Conservation (phyloP, 352 stramenopile species). For the Poterioochromonas sp. region DNA sequence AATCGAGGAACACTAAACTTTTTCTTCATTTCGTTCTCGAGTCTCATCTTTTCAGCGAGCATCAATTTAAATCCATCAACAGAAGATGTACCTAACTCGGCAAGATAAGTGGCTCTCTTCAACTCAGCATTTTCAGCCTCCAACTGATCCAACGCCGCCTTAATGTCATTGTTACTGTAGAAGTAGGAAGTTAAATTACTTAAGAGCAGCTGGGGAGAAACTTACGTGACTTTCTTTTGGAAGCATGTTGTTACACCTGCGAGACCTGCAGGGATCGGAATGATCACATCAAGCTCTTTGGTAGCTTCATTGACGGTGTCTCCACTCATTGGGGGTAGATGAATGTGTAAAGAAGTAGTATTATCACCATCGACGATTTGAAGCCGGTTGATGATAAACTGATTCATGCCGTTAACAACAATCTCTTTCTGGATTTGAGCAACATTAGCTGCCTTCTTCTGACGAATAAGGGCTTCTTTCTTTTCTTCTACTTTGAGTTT, state of each 20-base stretch:
- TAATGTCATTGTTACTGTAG: neutral
- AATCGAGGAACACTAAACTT: neutral
- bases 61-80: slow-evolving; percentile 10
- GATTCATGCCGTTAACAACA: neutral
- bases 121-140: neutral
- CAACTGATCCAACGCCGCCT: neutral
- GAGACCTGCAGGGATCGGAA: neutral
- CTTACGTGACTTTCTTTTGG: neutral
- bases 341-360: neutral
- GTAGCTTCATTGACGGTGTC: neutral
- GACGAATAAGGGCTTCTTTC: neutral
- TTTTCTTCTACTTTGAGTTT: neutral
- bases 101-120: neutral
- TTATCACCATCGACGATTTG: neutral
- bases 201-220: neutral
- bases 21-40: neutral
- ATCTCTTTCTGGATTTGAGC: neutral
- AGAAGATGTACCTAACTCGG: neutral
- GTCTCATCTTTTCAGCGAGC: neutral
- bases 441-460: neutral
- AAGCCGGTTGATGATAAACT: neutral
- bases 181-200: neutral
- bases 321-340: neutral
- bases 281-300: neutral
- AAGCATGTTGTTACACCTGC: neutral